phyloP scores from a whole-genome alignment of 441 rosid species.

The Pelargonium australe region DNA sequence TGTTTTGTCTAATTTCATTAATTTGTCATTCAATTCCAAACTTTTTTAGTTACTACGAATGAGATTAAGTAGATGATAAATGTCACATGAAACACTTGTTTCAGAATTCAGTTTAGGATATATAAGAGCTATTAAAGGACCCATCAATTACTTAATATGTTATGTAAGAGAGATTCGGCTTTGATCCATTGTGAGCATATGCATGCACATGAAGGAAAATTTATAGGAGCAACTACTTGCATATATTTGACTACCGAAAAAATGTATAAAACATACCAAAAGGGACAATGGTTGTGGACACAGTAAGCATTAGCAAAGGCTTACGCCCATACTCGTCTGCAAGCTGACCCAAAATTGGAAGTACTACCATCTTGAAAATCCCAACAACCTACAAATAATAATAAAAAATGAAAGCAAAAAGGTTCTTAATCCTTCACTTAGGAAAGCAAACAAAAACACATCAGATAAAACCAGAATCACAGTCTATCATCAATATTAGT shows the following conservation, averaged over 20 bases:
- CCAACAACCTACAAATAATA: conserved; percentile 39
- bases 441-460: not conserved
- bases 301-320: conserved; percentile 38
- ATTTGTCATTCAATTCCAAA: not conserved
- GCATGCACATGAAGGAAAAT: not conserved
- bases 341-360: conserved; percentile 53
- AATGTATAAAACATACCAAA: conserved; percentile 30
- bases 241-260: not conserved
- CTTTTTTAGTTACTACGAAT: not conserved
- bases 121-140: not conserved
- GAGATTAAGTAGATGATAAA: not conserved
- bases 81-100: not conserved
- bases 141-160: not conserved
- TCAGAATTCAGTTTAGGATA: not conserved
- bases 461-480: not conserved
- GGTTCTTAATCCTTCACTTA: too few relatives aligned
- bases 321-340: conserved; percentile 56
- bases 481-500: not conserved
- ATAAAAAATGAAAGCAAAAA: not conserved
- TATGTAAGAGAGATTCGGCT: not conserved
- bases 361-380: conserved; percentile 50
- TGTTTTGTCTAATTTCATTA: not conserved
- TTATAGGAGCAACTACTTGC: not conserved
- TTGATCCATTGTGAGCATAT: not conserved
- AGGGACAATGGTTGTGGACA: conserved; percentile 44